A percentile compares a stretch with the other conserved stretches of the same genome.
phyloP scores from a whole-genome alignment of 2,329 filamentous ascomycete genomes.

The Pseudocercospora pini-densiflorae region DNA sequence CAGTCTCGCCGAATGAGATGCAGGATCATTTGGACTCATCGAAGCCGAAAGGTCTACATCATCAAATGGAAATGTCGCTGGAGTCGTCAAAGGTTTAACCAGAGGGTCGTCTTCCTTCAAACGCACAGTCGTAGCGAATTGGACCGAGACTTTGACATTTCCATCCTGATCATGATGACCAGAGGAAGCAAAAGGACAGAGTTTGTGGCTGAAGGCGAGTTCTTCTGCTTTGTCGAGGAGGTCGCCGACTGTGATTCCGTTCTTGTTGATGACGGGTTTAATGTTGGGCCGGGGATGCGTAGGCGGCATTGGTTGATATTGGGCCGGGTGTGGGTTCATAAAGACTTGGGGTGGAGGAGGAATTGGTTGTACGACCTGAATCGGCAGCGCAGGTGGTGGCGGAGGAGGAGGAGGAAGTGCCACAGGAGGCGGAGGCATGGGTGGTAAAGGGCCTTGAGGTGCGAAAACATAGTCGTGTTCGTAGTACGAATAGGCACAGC shows the following conservation, averaged over 20 bases:
- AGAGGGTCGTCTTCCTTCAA: background rate
- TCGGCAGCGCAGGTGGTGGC: background rate
- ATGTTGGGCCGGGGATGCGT: background rate
- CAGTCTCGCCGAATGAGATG: background rate
- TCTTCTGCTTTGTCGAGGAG: constrained; percentile 3
- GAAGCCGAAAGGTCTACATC: background rate
- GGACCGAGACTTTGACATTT: background rate
- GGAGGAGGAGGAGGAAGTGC: background rate
- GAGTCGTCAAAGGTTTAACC: background rate
- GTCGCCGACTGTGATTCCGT: constrained; percentile 10
- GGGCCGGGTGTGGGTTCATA: background rate
- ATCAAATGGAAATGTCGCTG: background rate
- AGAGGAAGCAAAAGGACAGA: background rate
- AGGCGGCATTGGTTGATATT: background rate
- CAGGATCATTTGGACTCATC: background rate
- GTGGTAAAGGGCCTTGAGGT: background rate
- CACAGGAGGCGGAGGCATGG: background rate
- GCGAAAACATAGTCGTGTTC: background rate
- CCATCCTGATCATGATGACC: background rate
- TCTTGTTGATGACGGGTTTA: background rate
- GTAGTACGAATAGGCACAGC: constrained; percentile 1
- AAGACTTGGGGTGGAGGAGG: background rate
- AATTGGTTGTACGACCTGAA: background rate
- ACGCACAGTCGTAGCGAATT: background rate
- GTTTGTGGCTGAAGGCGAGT: background rate